phyloP scores from a whole-genome alignment of 2,329 filamentous ascomycete genomes.

The Aspergillus floridensis region DNA sequence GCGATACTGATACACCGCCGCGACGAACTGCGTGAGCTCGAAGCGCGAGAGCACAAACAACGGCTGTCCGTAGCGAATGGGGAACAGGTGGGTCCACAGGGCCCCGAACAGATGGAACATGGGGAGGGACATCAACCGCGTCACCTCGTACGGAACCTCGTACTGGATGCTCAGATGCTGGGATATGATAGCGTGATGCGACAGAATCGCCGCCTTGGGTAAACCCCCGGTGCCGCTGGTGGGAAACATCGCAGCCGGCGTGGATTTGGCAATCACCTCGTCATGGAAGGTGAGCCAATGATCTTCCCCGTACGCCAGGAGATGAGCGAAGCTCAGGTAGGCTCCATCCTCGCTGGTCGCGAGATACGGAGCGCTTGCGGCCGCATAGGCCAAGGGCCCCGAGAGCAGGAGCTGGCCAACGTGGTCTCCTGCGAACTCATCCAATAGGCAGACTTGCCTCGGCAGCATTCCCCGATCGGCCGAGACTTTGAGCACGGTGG shows the following conservation, averaged over 20 bases:
- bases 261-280: slow-evolving; percentile 45
- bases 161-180: slow-evolving; percentile 46
- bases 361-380: slow-evolving; percentile 17
- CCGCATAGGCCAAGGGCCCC: slow-evolving; percentile 24
- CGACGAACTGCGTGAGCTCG: slow-evolving; percentile 40
- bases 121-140: slow-evolving; percentile 50
- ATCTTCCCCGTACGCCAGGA: slow-evolving; percentile 47
- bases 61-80: slow-evolving; percentile 46
- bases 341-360: slow-evolving; percentile 13
- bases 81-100: slow-evolving; percentile 47
- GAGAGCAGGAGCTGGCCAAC: slow-evolving; percentile 30
- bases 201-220: slow-evolving; percentile 59
- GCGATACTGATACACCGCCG: slow-evolving; percentile 39
- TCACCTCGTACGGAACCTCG: slow-evolving; percentile 41
- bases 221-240: slow-evolving; percentile 61
- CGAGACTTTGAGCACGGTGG: slow-evolving; percentile 36
- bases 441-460: slow-evolving; percentile 37
- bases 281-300: slow-evolving; percentile 50
- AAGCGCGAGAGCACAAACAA: slow-evolving; percentile 51
- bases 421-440: slow-evolving; percentile 30
- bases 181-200: slow-evolving; percentile 58
- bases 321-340: slow-evolving; percentile 31
- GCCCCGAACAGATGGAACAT: slow-evolving; percentile 55
- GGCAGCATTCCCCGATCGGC: slow-evolving; percentile 30
- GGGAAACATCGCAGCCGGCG: slow-evolving; percentile 51